Evolutionary conservation across 1,284 basidiomycete genomes (phyloP).

Genomic region (Amylostereum areolatum): DNA sequence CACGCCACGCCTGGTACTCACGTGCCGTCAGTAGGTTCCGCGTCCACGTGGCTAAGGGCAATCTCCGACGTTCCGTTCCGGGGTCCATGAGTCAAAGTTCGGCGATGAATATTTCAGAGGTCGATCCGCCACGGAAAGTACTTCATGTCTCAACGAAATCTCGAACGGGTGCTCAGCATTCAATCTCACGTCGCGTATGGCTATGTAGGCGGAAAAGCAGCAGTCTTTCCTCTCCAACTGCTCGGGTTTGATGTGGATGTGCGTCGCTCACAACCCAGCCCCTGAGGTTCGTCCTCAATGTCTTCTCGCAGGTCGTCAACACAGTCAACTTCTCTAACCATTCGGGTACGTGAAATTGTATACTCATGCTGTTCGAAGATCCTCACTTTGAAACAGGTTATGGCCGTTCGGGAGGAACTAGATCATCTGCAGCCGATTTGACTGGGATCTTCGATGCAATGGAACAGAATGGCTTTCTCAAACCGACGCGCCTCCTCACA

Average conservation of each 20-base stretch:
- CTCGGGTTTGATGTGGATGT: slow-evolving; percentile 97
- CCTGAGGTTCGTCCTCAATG: background rate
- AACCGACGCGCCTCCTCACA: slow-evolving; percentile 65
- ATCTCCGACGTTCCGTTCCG: no score
- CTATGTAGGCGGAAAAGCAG: slow-evolving; percentile 94
- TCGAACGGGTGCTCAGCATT: slow-evolving; percentile 64
- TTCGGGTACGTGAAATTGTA: slow-evolving; percentile 54
- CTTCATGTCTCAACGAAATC: slow-evolving; percentile 10
- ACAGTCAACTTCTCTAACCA: slow-evolving; percentile 97
- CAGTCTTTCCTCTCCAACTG: slow-evolving; percentile 91
- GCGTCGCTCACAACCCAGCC: slow-evolving; percentile 28
- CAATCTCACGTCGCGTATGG: slow-evolving; percentile 95
- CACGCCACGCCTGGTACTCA: background rate
- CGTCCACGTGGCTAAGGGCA: no score
- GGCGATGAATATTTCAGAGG: no score
- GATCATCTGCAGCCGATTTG: slow-evolving; percentile 66
- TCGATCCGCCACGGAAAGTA: no score
- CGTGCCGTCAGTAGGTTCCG: no score
- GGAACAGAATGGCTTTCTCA: slow-evolving; percentile 62
- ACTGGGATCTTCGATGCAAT: slow-evolving; percentile 61
- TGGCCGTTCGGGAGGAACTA: slow-evolving; percentile 68
- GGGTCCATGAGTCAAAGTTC: no score
- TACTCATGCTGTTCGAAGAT: background rate
- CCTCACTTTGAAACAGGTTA: slow-evolving; percentile 51
- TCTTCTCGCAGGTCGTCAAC: slow-evolving; percentile 74